These are phyloP conservation scores for Fistulinella prunicolor DNA, from an alignment of 768 basidiomycete species.

Conservation along the genomic window DNA sequence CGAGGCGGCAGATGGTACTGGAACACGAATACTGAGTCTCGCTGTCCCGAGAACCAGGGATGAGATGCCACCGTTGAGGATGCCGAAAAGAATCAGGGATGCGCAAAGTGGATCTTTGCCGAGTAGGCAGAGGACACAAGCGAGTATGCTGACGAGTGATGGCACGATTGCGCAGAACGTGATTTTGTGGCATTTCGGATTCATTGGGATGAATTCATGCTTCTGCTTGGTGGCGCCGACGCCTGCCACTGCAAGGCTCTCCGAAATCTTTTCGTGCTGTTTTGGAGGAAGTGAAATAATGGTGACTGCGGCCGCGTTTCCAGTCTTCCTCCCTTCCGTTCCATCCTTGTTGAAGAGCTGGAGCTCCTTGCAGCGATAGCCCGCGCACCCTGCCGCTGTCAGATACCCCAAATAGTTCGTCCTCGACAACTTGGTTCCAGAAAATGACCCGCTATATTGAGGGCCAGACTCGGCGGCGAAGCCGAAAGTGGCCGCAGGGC, in stretches of 20 bases:
- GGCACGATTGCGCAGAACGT: conserved; percentile 19
- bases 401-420: conserved; percentile 58
- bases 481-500: conserved; percentile 26
- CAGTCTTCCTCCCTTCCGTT: conserved; percentile 10
- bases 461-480: conserved; percentile 41
- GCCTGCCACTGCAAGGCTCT: neutral
- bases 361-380: neutral
- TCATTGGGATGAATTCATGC: conserved; percentile 5
- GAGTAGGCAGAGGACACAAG: conserved; percentile 19
- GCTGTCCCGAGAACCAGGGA: conserved; percentile 29
- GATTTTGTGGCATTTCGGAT: conserved; percentile 10
- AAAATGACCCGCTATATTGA: conserved; percentile 73
- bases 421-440: conserved; percentile 46
- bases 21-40: conserved; percentile 18
- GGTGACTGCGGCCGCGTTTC: conserved; percentile 13
- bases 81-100: conserved; percentile 31
- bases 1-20: conserved; percentile 21
- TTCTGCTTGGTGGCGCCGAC: neutral
- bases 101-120: conserved; percentile 25
- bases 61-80: conserved; percentile 31
- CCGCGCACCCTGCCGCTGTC: conserved; percentile 24
- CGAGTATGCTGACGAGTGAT: conserved; percentile 21
- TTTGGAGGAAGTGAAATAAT: conserved; percentile 12
- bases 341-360: conserved; percentile 5
- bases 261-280: neutral